phyloP scores from a whole-genome alignment of 495 filamentous ascomycete species.

The Bryoglossum gracile region DNA sequence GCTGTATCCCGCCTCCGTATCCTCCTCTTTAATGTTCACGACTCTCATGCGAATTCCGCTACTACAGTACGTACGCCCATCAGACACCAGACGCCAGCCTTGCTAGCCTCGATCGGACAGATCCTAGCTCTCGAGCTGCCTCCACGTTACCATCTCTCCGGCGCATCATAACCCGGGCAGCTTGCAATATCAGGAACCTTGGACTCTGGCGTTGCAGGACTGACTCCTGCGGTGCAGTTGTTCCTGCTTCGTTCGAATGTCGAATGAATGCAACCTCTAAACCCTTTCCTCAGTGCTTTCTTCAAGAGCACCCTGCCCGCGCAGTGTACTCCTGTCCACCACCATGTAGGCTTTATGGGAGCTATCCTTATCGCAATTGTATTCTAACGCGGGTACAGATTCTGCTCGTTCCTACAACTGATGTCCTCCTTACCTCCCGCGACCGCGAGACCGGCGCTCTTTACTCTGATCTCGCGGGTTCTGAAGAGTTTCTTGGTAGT shows the following conservation, averaged over 20 bases:
- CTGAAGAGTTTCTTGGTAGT: conserved; percentile 92
- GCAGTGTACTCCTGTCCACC: conserved; percentile 88
- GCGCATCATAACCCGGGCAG: background rate
- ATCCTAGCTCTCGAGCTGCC: background rate
- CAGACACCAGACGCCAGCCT: background rate
- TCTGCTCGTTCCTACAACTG: conserved; percentile 87
- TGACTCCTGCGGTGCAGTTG: conserved; percentile 17
- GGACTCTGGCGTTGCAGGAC: conserved; percentile 17
- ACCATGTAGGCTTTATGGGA: conserved; percentile 55
- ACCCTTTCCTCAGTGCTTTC: conserved; percentile 96
- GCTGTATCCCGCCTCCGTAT: background rate
- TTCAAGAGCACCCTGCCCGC: conserved; percentile 88
- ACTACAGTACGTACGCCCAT: no score
- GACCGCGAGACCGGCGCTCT: conserved; percentile 76
- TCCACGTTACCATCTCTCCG: background rate
- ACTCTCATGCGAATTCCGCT: background rate
- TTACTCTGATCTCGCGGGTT: conserved; percentile 73
- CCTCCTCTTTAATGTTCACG: background rate
- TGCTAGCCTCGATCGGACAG: conserved; percentile 11
- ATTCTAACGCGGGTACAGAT: conserved; percentile 45
- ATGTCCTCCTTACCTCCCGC: conserved; percentile 79
- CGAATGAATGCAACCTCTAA: conserved; percentile 95
- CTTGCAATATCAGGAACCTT: conserved; percentile 14
- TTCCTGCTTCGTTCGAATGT: conserved; percentile 25
- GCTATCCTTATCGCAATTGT: no score